Percentiles rank a stretch among this genome's conserved stretches.
Evolutionary conservation across 1,284 basidiomycete species (phyloP).

Genomic region (Malassezia dermatis): DNA sequence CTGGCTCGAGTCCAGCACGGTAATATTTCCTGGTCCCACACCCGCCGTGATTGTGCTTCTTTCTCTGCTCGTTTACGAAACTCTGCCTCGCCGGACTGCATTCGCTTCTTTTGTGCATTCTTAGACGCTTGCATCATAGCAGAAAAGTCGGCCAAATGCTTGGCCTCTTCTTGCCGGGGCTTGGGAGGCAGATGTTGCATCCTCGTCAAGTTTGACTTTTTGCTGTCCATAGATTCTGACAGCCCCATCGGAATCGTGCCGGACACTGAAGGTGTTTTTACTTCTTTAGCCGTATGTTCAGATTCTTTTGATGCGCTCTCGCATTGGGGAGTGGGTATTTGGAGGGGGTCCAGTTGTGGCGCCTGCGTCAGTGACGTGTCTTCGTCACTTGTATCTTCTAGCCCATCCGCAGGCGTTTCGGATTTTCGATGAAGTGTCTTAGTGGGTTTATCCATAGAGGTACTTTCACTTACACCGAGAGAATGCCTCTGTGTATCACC

Average conservation of each 20-base stretch:
- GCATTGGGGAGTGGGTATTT: background rate
- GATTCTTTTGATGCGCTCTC: background rate
- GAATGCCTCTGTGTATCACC: background rate
- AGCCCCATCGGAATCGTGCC: background rate
- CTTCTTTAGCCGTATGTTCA: background rate
- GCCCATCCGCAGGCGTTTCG: background rate
- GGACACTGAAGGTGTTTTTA: background rate
- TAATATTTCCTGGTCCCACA: conserved; percentile 69
- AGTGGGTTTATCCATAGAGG: background rate
- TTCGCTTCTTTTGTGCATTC: conserved; percentile 24
- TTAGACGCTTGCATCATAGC: conserved; percentile 63
- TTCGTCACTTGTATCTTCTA: background rate
- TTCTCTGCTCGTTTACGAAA: conserved; percentile 17
- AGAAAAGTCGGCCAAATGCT: conserved; percentile 10
- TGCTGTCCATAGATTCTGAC: background rate
- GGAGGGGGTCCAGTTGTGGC: background rate
- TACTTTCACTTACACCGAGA: background rate
- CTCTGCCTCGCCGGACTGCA: conserved; percentile 24
- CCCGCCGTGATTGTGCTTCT: conserved; percentile 59
- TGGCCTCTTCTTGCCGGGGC: conserved; percentile 7
- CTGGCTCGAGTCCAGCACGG: conserved; percentile 71
- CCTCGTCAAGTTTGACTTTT: conserved; percentile 9
- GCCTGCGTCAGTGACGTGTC: background rate
- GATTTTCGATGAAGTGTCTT: background rate
- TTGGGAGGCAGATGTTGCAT: conserved; percentile 17